Evolutionary conservation across 2,329 filamentous ascomycete genomes (phyloP).

Genomic region (Sclerotinia nivalis): DNA sequence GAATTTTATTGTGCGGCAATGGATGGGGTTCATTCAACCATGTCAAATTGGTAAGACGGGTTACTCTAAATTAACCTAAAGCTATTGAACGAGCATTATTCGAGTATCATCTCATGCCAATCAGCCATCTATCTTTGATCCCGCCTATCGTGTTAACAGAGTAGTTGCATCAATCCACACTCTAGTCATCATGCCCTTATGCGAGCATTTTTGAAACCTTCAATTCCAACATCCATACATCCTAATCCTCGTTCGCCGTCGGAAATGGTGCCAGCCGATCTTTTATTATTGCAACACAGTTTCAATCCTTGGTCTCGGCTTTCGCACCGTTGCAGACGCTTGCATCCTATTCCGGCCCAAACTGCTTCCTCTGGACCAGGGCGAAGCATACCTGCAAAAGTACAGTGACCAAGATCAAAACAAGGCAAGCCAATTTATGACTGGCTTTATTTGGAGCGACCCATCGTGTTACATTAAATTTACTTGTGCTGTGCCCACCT

Average conservation of each 20-base stretch:
- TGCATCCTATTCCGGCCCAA: conserved; percentile 29
- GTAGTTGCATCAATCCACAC: conserved; percentile 12
- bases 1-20: not conserved
- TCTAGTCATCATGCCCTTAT: conserved; percentile 10
- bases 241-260: conserved; percentile 28
- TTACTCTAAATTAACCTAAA: not conserved
- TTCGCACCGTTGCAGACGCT: conserved; percentile 31
- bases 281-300: conserved; percentile 5
- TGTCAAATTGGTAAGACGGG: not conserved
- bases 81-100: conserved; percentile 9
- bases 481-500: conserved; percentile 16
- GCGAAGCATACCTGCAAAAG: not conserved
- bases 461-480: conserved; percentile 15
- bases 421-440: conserved; percentile 14
- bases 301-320: conserved; percentile 14
- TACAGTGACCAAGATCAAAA: conserved; percentile 4
- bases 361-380: conserved; percentile 15
- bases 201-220: conserved; percentile 16
- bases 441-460: conserved; percentile 7
- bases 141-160: conserved; percentile 5
- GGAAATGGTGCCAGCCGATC: conserved; percentile 9
- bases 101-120: not conserved
- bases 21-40: not conserved
- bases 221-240: conserved; percentile 8
- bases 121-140: conserved; percentile 11